Base-by-base conservation (phyloP, 768 basidiomycete genomes). In the Suillus lakei region DNA sequence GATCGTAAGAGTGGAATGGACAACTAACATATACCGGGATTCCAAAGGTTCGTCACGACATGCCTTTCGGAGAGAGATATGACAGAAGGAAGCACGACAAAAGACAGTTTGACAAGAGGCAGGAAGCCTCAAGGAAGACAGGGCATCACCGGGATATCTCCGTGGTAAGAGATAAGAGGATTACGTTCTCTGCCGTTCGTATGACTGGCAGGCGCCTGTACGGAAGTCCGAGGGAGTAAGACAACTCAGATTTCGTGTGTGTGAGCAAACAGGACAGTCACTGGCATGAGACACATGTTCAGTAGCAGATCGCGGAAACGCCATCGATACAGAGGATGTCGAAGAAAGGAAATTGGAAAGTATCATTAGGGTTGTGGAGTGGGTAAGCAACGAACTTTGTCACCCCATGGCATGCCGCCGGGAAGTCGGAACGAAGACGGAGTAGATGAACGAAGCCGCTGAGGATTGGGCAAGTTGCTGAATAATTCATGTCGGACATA, bases 371-470 rank as follows among this genome's bases (percentile, higher is more conserved):
- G 30, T 41, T 50, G 65, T 64, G 62, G 63, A 66, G 65, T 64
- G 69, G 66, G 48, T 64, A 64, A 18, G 51, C 41, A 38, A 18
- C 1, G 58, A 38, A 30, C 43, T 39, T 43, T 67, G 66, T 55
- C 66, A 38, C 55, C 34, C 59, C 44, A n/a, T 54, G 53, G 39
- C 48, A 43, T 64, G 62, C 48, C 61, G n/a, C 59, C 67, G 71
- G 64, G 66, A 51, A 15, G 51, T 53, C 66, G 73, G 74, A 8
- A 59, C 66, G 67, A 41, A 54, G 51, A 55, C 55, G 62, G 23
- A 59, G 39, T 28, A 54, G 32, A 54, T 54, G 30, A 54, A 21
- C 21, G 38, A 43, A 41, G 39, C 18, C 34, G 36, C 36, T 39
- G 62, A 32, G 36, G 30, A 41, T 26, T n/a, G 48, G 5, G 26